Evolutionary conservation across 192 early-diverging fungal genomes (phyloP).

Genomic region (Chytriomyces sp.): DNA sequence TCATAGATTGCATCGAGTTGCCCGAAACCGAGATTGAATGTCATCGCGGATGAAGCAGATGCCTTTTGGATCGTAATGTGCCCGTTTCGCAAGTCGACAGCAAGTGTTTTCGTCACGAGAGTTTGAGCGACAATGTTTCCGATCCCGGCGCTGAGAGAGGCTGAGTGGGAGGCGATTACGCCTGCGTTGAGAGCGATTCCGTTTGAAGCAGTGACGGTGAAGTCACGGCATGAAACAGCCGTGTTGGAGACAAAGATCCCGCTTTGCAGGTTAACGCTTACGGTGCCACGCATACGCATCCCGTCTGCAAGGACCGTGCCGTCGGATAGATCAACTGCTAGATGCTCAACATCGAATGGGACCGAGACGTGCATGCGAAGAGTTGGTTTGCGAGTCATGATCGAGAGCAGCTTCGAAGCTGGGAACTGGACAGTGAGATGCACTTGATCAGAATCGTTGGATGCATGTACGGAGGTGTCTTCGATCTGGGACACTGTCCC

Average conservation of each 20-base stretch:
- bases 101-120: not conserved
- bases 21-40: not conserved
- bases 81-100: not conserved
- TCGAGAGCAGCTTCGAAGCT: no score
- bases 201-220: not conserved
- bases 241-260: not conserved
- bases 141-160: not conserved
- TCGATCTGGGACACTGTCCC: no score
- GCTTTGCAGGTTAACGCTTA: not conserved
- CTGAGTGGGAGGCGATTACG: not conserved
- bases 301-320: no score
- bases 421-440: no score
- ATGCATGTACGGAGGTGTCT: no score
- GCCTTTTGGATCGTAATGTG: not conserved
- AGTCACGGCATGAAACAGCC: not conserved
- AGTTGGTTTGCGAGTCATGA: no score
- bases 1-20: not conserved
- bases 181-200: not conserved
- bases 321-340: no score
- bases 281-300: not conserved
- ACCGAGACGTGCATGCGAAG: no score
- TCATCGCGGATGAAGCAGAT: not conserved
- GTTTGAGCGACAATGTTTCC: not conserved
- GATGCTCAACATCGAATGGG: no score
- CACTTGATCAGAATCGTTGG: no score